Conservation (phyloP, 495 filamentous ascomycete genomes). For the Hyaloscypha variabilis region DNA sequence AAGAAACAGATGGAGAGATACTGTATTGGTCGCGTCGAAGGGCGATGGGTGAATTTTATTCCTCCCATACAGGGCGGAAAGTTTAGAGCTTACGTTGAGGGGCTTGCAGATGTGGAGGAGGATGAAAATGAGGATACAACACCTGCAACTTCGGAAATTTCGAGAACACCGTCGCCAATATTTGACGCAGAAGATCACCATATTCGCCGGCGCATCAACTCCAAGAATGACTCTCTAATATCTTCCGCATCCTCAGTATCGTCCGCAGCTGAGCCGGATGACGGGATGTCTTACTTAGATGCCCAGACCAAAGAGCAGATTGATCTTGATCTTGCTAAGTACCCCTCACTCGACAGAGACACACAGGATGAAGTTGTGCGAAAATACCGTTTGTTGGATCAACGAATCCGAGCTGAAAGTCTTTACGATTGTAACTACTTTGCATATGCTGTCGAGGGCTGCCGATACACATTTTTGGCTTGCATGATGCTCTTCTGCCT, state of each 20-base stretch:
- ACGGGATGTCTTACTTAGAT: slow-evolving; percentile 67
- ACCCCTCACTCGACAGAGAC: slow-evolving; percentile 73
- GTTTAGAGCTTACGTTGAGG: slow-evolving; percentile 64
- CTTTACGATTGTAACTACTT: slow-evolving; percentile 87
- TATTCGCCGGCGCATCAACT: slow-evolving; percentile 23
- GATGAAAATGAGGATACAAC: slow-evolving; percentile 44
- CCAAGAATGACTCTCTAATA: slow-evolving; percentile 21
- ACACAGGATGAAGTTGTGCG: slow-evolving; percentile 79
- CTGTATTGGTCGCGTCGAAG: slow-evolving; percentile 82
- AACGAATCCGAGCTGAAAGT: slow-evolving; percentile 70
- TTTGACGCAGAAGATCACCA: slow-evolving; percentile 59
- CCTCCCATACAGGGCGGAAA: slow-evolving; percentile 92
- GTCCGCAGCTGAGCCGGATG: slow-evolving; percentile 46
- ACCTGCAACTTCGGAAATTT: slow-evolving; percentile 46
- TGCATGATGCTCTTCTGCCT: slow-evolving; percentile 66
- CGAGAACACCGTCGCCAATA: slow-evolving; percentile 61
- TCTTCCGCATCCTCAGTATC: slow-evolving; percentile 37
- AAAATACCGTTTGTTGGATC: slow-evolving; percentile 77
- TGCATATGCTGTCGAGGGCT: slow-evolving; percentile 74
- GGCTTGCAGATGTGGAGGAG: slow-evolving; percentile 37
- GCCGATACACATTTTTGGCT: slow-evolving; percentile 77
- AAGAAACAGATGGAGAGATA: slow-evolving; percentile 76
- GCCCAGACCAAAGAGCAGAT: slow-evolving; percentile 75
- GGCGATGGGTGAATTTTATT: slow-evolving; percentile 83
- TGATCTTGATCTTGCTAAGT: slow-evolving; percentile 74